phyloP scores from a whole-genome alignment of 306 rosid species.

The Inga oerstediana region DNA sequence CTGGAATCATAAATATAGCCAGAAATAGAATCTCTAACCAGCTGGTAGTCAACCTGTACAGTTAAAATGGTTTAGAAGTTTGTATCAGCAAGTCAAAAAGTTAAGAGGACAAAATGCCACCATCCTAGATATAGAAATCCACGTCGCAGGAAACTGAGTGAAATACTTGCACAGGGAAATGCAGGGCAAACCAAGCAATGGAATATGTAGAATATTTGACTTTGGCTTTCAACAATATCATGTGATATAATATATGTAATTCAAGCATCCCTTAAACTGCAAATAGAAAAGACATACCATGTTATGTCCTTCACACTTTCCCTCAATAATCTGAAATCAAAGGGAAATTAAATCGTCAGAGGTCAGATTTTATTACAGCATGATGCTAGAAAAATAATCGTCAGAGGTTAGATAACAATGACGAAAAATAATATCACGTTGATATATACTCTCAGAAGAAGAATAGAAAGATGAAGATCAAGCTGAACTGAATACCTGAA shows the following conservation, averaged over 20 bases:
- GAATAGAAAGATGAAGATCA: not conserved
- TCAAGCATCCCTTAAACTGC: slow-evolving; percentile 24
- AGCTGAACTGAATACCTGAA: slow-evolving; percentile 66
- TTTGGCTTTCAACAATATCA: slow-evolving; percentile 5
- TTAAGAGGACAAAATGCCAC: slow-evolving; percentile 22
- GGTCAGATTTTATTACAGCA: slow-evolving; percentile 5
- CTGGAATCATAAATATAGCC: slow-evolving; percentile 93
- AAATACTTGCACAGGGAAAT: not conserved
- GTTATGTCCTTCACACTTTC: slow-evolving; percentile 59
- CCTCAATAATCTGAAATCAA: slow-evolving; percentile 70
- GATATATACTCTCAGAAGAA: not conserved
- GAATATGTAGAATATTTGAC: not conserved
- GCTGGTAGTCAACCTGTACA: slow-evolving; percentile 68
- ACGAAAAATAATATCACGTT: not conserved
- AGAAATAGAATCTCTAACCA: slow-evolving; percentile 80
- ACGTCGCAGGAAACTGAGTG: not conserved
- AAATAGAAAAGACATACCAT: slow-evolving; percentile 57
- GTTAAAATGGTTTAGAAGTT: slow-evolving; percentile 32
- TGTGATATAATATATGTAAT: slow-evolving; percentile 21
- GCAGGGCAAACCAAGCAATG: not conserved
- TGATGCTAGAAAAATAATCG: slow-evolving; percentile 1
- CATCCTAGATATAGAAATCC: not conserved
- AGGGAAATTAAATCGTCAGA: slow-evolving; percentile 30
- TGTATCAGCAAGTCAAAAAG: slow-evolving; percentile 23
- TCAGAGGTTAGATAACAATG: not conserved